These are phyloP conservation scores for Xylaria palmicola DNA, from an alignment of 495 filamentous ascomycete species.

Conservation along the genomic window DNA sequence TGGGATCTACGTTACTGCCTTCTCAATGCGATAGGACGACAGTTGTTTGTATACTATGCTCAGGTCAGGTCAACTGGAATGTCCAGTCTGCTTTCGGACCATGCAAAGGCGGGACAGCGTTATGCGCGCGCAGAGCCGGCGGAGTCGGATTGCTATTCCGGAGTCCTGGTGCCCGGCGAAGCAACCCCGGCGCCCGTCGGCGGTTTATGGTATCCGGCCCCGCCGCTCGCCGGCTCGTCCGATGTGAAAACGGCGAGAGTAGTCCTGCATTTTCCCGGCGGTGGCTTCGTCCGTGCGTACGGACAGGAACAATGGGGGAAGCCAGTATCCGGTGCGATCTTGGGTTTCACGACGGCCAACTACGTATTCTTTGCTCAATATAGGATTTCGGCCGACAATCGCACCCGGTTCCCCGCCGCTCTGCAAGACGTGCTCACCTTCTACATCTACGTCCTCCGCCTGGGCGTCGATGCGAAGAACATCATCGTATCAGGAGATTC, in stretches of 20 bases:
- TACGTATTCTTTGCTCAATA: slow-evolving; percentile 18
- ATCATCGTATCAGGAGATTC: slow-evolving; percentile 21
- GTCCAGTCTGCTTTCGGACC: background rate
- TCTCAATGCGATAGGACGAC: background rate
- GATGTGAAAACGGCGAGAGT: slow-evolving; percentile 5
- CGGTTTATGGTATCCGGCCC: slow-evolving; percentile 11
- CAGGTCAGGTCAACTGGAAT: background rate
- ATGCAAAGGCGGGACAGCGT: background rate
- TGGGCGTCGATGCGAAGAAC: slow-evolving; percentile 14
- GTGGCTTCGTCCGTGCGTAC: slow-evolving; percentile 20
- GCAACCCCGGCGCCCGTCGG: background rate
- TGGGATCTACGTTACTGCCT: background rate
- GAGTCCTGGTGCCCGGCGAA: background rate
- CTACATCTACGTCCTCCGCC: slow-evolving; percentile 12
- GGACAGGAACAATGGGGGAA: background rate
- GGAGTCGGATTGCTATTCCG: background rate
- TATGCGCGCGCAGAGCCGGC: background rate
- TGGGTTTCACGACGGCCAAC: background rate
- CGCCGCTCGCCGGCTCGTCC: background rate
- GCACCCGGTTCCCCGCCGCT: slow-evolving; percentile 18
- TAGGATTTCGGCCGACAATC: slow-evolving; percentile 1
- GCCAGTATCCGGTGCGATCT: background rate
- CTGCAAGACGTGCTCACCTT: slow-evolving; percentile 20
- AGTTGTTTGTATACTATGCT: background rate
- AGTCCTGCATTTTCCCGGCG: slow-evolving; percentile 17